Evolutionary conservation across 352 stramenopile species (phyloP).

Genomic region (Pythium grandisporangium): DNA sequence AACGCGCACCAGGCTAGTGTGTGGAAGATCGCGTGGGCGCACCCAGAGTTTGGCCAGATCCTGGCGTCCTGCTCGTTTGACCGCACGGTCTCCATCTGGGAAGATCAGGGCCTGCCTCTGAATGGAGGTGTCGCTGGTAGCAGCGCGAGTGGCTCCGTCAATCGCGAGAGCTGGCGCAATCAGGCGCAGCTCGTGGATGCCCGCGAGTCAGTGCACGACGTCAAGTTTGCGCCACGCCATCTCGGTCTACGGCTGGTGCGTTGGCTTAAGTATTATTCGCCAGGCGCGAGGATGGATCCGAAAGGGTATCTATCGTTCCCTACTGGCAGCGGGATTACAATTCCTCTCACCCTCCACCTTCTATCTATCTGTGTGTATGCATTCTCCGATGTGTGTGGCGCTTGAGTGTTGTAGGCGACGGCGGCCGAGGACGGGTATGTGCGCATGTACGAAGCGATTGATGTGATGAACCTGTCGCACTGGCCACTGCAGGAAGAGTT

Average conservation of each 20-base stretch:
- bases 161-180: slow-evolving; percentile 70
- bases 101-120: slow-evolving; percentile 80
- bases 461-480: slow-evolving; percentile 94
- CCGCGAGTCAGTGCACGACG: slow-evolving; percentile 89
- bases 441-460: slow-evolving; percentile 93
- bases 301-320: too few species aligned
- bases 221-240: slow-evolving; percentile 94
- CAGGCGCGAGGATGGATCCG: too few species aligned
- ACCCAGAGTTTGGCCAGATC: slow-evolving; percentile 95
- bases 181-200: slow-evolving; percentile 88
- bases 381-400: background rate
- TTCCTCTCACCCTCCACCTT: too few species aligned
- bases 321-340: too few species aligned
- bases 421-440: slow-evolving; percentile 92
- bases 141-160: slow-evolving; percentile 1
- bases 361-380: too few species aligned
- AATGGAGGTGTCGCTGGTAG: slow-evolving; percentile 11
- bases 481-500: slow-evolving; percentile 90
- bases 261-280: too few species aligned
- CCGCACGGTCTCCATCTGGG: slow-evolving; percentile 92
- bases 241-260: slow-evolving; percentile 84
- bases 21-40: slow-evolving; percentile 91
- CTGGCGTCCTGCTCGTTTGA: slow-evolving; percentile 92
- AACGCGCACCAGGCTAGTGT: slow-evolving; percentile 87
- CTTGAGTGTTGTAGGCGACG: slow-evolving; percentile 53